A percentile compares a stretch with the other conserved stretches of the same genome.
Evolutionary conservation across 768 basidiomycete species (phyloP).

Genomic region (Podaxis sp.): DNA sequence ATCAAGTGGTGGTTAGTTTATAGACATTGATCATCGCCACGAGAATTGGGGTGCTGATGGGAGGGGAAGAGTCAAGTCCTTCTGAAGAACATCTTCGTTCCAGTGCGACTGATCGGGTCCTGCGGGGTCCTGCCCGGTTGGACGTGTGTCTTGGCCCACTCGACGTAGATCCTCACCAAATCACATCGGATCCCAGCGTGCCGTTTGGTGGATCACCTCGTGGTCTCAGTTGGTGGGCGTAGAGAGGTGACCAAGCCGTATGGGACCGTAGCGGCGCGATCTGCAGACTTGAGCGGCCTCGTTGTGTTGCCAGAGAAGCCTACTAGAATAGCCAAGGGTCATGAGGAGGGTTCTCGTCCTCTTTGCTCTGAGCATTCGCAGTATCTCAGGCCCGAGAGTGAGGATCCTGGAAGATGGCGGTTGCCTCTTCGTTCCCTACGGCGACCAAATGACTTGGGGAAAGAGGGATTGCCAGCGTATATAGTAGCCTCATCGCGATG

Average conservation of each 20-base stretch:
- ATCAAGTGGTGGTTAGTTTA: constrained; percentile 2
- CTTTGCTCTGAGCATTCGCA: not conserved
- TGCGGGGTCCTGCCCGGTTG: not conserved
- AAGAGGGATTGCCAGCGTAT: not conserved
- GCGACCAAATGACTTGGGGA: not conserved
- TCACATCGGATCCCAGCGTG: not conserved
- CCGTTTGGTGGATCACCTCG: not conserved
- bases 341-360: not conserved
- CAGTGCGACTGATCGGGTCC: constrained; percentile 5
- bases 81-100: not conserved
- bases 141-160: not conserved
- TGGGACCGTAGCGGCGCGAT: not conserved
- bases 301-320: not conserved
- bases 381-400: not conserved
- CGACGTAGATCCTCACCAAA: not conserved
- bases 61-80: not conserved
- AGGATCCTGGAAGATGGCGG: not conserved
- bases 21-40: constrained; percentile 5
- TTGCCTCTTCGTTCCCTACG: not conserved
- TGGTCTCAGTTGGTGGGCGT: not conserved
- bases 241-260: not conserved
- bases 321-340: not conserved
- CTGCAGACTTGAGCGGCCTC: not conserved
- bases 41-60: constrained; percentile 13
- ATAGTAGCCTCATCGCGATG: too few relatives aligned